Conservation (phyloP, 2,329 filamentous ascomycete species). For the Arthrobotrys megalospora region DNA sequence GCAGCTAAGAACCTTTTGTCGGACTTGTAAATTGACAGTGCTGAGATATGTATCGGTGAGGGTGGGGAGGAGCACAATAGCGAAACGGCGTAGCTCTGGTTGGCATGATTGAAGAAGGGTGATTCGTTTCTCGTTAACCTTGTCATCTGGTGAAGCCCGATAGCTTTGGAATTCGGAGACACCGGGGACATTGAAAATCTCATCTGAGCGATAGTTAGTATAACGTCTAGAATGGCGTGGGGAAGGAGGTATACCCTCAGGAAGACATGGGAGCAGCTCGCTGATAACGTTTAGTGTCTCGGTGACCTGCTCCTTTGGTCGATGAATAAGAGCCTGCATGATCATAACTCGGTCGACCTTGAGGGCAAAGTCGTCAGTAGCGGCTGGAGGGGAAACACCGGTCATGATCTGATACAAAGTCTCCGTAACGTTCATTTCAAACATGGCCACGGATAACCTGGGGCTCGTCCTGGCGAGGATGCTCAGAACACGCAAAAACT, state of each 20-base stretch:
- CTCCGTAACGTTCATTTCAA: conserved; percentile 97
- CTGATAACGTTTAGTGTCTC: conserved; percentile 98
- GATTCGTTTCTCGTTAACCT: conserved; percentile 84
- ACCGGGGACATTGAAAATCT: conserved; percentile 69
- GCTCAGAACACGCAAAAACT: conserved; percentile 91
- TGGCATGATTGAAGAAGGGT: conserved; percentile 86
- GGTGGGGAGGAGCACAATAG: conserved; percentile 92
- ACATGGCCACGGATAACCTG: conserved; percentile 85
- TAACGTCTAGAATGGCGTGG: conserved; percentile 46
- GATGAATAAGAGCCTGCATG: conserved; percentile 97
- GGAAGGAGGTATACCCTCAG: conserved; percentile 70
- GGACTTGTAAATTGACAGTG: conserved; percentile 93
- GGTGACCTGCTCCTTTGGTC: conserved; percentile 94
- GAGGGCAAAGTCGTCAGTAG: conserved; percentile 81
- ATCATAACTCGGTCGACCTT: conserved; percentile 97
- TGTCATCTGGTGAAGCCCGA: conserved; percentile 66
- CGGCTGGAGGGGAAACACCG: conserved; percentile 89
- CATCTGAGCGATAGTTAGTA: conserved; percentile 68
- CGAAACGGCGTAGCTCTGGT: conserved; percentile 88
- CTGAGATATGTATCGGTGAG: conserved; percentile 97
- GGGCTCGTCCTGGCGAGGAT: conserved; percentile 93
- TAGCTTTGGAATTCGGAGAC: conserved; percentile 65
- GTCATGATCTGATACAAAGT: conserved; percentile 98
- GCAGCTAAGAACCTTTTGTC: conserved; percentile 94
- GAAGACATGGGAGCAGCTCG: conserved; percentile 86